Evolutionary conservation across 192 early-diverging fungal genomes (phyloP).

Genomic region (Hyaloraphidium curvatum): DNA sequence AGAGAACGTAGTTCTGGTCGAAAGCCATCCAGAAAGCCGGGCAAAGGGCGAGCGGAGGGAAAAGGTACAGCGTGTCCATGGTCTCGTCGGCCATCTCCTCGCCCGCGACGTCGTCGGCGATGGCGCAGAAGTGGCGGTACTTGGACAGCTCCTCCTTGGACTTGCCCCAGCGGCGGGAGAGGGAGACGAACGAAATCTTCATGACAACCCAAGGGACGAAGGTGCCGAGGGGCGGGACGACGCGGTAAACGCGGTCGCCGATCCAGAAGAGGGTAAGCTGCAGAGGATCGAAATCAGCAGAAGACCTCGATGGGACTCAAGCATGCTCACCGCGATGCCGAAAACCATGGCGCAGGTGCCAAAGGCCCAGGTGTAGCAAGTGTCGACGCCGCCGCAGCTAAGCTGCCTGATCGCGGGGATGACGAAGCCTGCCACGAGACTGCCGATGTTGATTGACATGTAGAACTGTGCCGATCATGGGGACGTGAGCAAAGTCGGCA

Average conservation of each 20-base stretch:
- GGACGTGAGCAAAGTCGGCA: background rate
- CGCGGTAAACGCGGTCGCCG: conserved; percentile 32
- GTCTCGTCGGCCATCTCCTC: conserved; percentile 19
- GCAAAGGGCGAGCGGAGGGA: conserved; percentile 12
- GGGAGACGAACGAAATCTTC: conserved; percentile 13
- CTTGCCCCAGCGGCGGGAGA: conserved; percentile 2
- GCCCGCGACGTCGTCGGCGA: background rate
- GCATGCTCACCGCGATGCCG: background rate
- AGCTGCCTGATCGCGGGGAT: conserved; percentile 20
- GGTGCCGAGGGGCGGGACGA: conserved; percentile 35
- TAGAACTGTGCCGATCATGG: background rate
- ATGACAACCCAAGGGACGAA: conserved; percentile 27
- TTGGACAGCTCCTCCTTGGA: conserved; percentile 10
- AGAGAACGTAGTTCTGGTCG: conserved; percentile 21
- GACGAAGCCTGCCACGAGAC: conserved; percentile 22
- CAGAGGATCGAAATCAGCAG: conserved; percentile 19
- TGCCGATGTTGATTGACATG: conserved; percentile 28
- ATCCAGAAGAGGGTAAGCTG: conserved; percentile 26
- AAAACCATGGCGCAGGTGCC: conserved; percentile 1
- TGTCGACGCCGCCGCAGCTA: conserved; percentile 13
- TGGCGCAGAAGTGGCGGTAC: conserved; percentile 15
- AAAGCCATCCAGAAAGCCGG: conserved; percentile 21
- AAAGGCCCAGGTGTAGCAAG: conserved; percentile 16
- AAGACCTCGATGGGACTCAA: conserved; percentile 3
- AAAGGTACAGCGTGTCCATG: conserved; percentile 11